Evolutionary conservation across 129 eudicot genomes (phyloP), one percentile per base, ranked within the genome.

Genomic region (Tagetes patula): DNA sequence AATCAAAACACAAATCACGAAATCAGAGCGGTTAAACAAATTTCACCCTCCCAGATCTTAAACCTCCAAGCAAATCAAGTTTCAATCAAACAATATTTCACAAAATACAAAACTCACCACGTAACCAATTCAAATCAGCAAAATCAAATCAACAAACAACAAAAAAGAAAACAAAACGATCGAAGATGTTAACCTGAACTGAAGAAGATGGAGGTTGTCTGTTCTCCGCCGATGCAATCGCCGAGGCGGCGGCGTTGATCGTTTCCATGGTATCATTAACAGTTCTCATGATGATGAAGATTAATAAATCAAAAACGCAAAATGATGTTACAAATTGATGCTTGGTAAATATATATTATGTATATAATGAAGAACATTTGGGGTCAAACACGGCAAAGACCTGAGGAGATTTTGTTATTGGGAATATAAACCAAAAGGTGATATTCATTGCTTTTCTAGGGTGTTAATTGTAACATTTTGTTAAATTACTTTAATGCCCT

Each of bases 351-450:
- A 62, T 62, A 4, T n/a, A 36, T 61, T 33, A 36, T 61, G 40
- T 62, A 36, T 79, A 45, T 59, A 37, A 67, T 38, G 79, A 32
- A 77, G 54, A 33, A 75, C 64, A 80, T 75, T 84, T 31, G 82
- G 79, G 91, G 96, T 92, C 98, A 92, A 89, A 87, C 96, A 92
- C 98, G 96, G 96, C 96, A 82, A 85, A 77, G 97, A 83, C 87
- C 83, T 63, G 75, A 52, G 82, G 75, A 52, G 82, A 68, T 73
- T 77, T 85, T 69, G 53, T 75, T 74, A 74, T 81, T 65, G 70
- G 75, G 75, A 65, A 77, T 38, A 48, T 27, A 65, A 61, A 70
- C 68, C 33, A 50, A 78, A 71, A 71, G 77, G 77, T 33, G 52
- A 45, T 54, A 20, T 11, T 70, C 52, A 49, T 56, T 34, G 14